These are phyloP conservation scores for Coemansia sp. DNA, from an alignment of 192 early-diverging fungal species.

Conservation along the genomic window DNA sequence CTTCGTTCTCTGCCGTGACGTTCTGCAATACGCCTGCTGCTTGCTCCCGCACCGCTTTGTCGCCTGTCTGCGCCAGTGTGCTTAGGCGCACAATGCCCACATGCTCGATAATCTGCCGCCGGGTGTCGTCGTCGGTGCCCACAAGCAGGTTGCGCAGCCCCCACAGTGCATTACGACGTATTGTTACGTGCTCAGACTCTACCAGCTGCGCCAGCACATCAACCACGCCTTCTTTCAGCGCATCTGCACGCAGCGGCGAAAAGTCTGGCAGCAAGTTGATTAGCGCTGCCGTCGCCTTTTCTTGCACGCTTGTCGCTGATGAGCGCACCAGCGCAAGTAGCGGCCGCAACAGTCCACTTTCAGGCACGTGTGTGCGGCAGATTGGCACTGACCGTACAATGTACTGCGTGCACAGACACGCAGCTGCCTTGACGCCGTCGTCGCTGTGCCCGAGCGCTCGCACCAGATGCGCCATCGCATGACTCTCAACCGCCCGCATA, in stretches of 20 bases:
- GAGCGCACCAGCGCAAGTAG: conserved; percentile 25
- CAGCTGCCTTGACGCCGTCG: conserved; percentile 34
- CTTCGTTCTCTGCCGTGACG: conserved; percentile 26
- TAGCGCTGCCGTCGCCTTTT: conserved; percentile 38
- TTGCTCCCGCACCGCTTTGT: conserved; percentile 32
- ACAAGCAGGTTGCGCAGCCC: conserved; percentile 40
- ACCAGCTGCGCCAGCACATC: conserved; percentile 27
- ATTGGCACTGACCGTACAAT: conserved; percentile 50
- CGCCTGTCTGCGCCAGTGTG: conserved; percentile 17
- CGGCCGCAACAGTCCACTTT: conserved; percentile 42
- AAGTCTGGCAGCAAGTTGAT: conserved; percentile 46
- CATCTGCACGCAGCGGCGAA: conserved; percentile 39
- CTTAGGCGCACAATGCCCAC: conserved; percentile 26
- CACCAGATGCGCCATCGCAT: conserved; percentile 29
- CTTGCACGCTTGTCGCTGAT: conserved; percentile 26
- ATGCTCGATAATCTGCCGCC: conserved; percentile 22
- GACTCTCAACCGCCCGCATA: conserved; percentile 27
- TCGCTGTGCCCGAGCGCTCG: conserved; percentile 35
- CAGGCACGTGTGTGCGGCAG: conserved; percentile 50
- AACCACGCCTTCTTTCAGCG: conserved; percentile 38
- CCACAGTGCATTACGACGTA: conserved; percentile 49
- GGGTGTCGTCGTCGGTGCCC: conserved; percentile 32
- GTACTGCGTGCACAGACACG: conserved; percentile 48
- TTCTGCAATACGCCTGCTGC: conserved; percentile 41
- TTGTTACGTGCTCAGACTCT: conserved; percentile 5